Base-by-base conservation (phyloP, 495 filamentous ascomycete genomes). In the Penicillium waksmanii region DNA sequence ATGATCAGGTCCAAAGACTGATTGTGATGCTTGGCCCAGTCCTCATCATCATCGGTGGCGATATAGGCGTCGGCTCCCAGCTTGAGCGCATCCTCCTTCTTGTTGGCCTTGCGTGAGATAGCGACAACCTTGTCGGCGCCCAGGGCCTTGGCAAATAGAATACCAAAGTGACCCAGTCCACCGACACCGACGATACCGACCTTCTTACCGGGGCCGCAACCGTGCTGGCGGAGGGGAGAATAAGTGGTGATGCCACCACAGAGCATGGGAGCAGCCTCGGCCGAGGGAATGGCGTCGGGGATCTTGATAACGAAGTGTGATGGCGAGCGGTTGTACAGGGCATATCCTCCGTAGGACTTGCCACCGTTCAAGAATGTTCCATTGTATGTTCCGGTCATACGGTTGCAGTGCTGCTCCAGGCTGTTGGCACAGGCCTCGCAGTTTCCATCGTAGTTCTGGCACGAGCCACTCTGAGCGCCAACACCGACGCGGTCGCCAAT, bases 401-500 rank as follows among this genome's bases (percentile, higher is more conserved):
- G 73, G 7, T 67, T 33, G 78, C 92, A 97, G 73, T 93, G 85
- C 56, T 87, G 78, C 66, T 92, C 87, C 53, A 77, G 69, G 13
- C 83, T 83, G 9, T 72, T 74, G 11, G 79, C 68, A 69, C 92
- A 95, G 38, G 87, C 85, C 31, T 87, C 78, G 67, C 92, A 96
- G 55, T 86, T 80, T 3, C 83, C 77, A 18, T 74, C 56, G 18
- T 61, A 58, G 56, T 82, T 79, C 57, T 80, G 73, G 77, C 92
- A 96, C n/a, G 88, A 85, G 38, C 81, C 80, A 33, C 80, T 81
- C 76, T 96, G 92, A 2, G 93, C 92, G 51, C 93, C 93, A 11
- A 96, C 90, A 53, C 93, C 93, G 23, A 95, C 89, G 35, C 92
- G 85, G 70, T 96, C 93, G 12, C 93, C 93, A 51, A 93, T 73